Conservation (phyloP, 768 basidiomycete species). For the Suillus decipiens region DNA sequence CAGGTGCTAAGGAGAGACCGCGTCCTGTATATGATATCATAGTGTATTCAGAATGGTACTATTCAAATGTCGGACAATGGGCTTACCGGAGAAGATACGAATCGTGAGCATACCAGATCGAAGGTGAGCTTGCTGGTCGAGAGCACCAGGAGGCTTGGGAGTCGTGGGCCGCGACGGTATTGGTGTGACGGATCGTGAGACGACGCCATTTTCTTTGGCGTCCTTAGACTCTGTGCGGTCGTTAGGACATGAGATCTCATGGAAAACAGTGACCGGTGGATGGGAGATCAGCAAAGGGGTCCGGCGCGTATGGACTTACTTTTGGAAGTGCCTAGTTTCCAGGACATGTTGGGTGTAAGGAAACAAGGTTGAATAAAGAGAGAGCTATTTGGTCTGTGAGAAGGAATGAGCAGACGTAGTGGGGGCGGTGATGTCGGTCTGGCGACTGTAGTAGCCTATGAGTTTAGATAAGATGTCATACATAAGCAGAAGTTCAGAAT, state of each 20-base stretch:
- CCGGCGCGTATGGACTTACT: conserved; percentile 24
- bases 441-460: conserved; percentile 1
- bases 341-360: conserved; percentile 46
- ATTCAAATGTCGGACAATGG: conserved; percentile 19
- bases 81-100: conserved; percentile 87
- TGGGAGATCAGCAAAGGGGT: conserved; percentile 11
- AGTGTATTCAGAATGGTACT: neutral
- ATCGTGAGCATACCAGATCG: conserved; percentile 93
- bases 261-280: conserved; percentile 5
- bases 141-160: conserved; percentile 56
- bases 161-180: conserved; percentile 82
- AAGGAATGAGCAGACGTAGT: conserved; percentile 3
- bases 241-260: conserved; percentile 11
- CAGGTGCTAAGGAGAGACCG: conserved; percentile 78
- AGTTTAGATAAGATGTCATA: conserved; percentile 10
- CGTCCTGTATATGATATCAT: conserved; percentile 50
- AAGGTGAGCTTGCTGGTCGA: conserved; percentile 56
- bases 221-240: conserved; percentile 62
- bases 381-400: conserved; percentile 1
- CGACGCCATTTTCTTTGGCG: conserved; percentile 63
- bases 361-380: neutral
- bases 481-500: conserved; percentile 5
- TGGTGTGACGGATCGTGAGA: conserved; percentile 79
- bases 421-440: conserved; percentile 5
- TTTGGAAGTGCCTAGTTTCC: conserved; percentile 50